Percentiles rank a stretch among this genome's conserved stretches.
phyloP scores from a whole-genome alignment of 441 rosid species.

The Erysimum cheiri region DNA sequence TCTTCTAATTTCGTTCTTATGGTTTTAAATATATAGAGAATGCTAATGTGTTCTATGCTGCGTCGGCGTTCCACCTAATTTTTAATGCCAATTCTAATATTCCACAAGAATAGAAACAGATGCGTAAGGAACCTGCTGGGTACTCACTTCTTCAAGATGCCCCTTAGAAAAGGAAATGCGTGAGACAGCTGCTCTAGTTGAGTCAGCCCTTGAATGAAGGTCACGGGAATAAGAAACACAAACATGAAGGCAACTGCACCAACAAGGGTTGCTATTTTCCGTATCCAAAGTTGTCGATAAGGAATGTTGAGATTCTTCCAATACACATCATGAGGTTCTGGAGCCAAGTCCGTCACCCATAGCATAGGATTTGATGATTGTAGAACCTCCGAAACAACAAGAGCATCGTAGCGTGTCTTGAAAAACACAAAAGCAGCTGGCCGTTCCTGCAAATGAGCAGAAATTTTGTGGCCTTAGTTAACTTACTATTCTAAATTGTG shows the following conservation, averaged over 20 bases:
- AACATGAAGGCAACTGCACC: slow-evolving; percentile 80
- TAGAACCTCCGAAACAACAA: slow-evolving; percentile 77
- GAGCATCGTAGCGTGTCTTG: slow-evolving; percentile 84
- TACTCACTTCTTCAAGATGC: slow-evolving; percentile 71
- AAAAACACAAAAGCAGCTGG: slow-evolving; percentile 93
- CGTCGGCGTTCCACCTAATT: background rate
- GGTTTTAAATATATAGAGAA: background rate
- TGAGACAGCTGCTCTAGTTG: slow-evolving; percentile 71
- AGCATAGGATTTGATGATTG: slow-evolving; percentile 92
- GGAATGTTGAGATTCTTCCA: slow-evolving; percentile 94
- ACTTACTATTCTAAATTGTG: background rate
- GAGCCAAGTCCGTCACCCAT: slow-evolving; percentile 93
- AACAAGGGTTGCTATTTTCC: slow-evolving; percentile 66
- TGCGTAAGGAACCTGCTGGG: background rate
- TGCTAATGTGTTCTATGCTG: background rate
- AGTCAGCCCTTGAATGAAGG: slow-evolving; percentile 88
- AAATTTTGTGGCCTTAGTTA: background rate
- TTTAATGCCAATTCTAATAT: slow-evolving; percentile 9
- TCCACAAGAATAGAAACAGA: background rate
- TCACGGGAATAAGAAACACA: slow-evolving; percentile 79
- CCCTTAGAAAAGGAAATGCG: slow-evolving; percentile 74
- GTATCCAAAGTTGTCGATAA: slow-evolving; percentile 87
- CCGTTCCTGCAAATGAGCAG: slow-evolving; percentile 44
- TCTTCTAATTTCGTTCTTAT: background rate
- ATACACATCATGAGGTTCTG: slow-evolving; percentile 90